These are phyloP conservation scores for Cryptococcus sp. DNA, from an alignment of 1,284 basidiomycete genomes.

Conservation along the genomic window DNA sequence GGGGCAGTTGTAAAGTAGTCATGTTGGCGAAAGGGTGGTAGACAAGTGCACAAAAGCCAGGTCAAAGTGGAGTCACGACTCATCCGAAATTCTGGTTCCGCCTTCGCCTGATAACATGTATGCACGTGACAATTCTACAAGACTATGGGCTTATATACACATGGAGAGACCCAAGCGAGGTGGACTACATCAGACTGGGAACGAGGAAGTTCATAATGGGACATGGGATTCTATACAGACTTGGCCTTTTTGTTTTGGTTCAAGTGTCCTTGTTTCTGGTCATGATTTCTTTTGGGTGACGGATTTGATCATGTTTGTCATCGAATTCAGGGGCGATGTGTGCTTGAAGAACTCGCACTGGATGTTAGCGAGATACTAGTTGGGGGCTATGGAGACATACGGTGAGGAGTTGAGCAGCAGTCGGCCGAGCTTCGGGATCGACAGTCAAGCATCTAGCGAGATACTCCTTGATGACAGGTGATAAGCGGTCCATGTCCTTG, in stretches of 20 bases:
- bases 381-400: conserved; percentile 49
- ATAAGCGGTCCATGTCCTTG: conserved; percentile 88
- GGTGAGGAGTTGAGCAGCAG: conserved; percentile 73
- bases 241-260: too few relatives aligned
- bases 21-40: background rate
- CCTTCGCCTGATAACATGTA: background rate
- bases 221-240: too few relatives aligned
- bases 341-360: conserved; percentile 86
- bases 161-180: too few relatives aligned
- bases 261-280: too few relatives aligned
- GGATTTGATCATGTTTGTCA: conserved; percentile 89
- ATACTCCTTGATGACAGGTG: conserved; percentile 84
- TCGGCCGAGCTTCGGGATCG: conserved; percentile 87
- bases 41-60: background rate
- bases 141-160: too few relatives aligned
- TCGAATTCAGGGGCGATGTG: conserved; percentile 77
- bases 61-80: background rate
- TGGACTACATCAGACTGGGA: too few relatives aligned
- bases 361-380: background rate
- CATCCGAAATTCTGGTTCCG: background rate
- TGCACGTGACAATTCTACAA: too few relatives aligned
- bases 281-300: background rate
- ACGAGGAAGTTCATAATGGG: too few relatives aligned
- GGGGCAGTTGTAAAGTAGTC: conserved; percentile 18
- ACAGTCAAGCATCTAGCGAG: conserved; percentile 87